These are phyloP conservation scores for Theobroma grandiflorum DNA, from an alignment of 441 rosid species.

Conservation along the genomic window DNA sequence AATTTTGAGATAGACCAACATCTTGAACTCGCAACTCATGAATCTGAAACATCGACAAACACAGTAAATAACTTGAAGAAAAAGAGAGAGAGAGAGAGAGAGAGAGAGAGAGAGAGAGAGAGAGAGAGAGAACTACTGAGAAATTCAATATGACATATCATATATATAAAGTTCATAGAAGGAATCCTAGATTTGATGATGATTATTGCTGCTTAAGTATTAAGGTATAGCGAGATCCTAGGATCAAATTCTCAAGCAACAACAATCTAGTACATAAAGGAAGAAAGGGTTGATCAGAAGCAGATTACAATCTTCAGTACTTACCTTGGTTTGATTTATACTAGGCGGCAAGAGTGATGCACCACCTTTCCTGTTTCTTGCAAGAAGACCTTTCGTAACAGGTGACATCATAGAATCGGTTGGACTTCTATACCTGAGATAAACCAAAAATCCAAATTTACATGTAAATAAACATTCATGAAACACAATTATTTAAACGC, in stretches of 20 bases:
- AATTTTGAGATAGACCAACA: conserved; percentile 26
- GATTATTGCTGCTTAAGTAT: background rate
- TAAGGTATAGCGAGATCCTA: background rate
- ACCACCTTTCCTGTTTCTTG: conserved; percentile 65
- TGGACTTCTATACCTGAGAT: conserved; percentile 80
- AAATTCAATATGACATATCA: background rate
- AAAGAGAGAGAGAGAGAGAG: too few species aligned
- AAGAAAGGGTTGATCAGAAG: conserved; percentile 3
- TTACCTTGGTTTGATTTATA: conserved; percentile 60
- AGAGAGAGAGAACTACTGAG: background rate
- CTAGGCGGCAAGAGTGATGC: conserved; percentile 69
- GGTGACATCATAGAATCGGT: conserved; percentile 92
- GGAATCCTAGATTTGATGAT: background rate
- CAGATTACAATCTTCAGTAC: background rate
- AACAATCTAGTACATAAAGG: background rate
- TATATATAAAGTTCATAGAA: background rate
- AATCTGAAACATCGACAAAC: conserved; percentile 38
- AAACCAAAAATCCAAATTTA: background rate
- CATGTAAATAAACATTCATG: background rate
- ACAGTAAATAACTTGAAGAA: background rate
- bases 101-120: background rate
- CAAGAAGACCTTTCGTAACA: conserved; percentile 78
- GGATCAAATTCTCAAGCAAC: background rate
- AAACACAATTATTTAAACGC: background rate
- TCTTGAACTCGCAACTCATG: conserved; percentile 49